These are phyloP conservation scores for Gigaspora rosea DNA, from an alignment of 192 early-diverging fungal genomes.

Conservation along the genomic window DNA sequence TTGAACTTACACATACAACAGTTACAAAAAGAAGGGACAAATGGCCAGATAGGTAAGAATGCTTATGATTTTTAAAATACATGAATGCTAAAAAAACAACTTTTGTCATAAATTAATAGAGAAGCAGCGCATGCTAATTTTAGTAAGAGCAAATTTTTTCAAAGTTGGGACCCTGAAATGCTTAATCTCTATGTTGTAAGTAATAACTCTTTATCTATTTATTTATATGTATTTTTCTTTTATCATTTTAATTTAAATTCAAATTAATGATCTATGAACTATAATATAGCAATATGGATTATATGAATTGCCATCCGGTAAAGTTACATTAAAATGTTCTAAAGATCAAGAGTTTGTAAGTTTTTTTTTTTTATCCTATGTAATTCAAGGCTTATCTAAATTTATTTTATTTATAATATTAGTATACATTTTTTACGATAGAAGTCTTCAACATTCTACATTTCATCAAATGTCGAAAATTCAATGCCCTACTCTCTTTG, in stretches of 20 bases:
- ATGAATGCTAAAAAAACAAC: not conserved
- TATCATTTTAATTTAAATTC: not conserved
- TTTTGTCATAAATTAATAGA: conserved; percentile 25
- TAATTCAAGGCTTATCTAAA: not conserved
- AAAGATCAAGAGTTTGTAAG: conserved; percentile 52
- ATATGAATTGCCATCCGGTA: conserved; percentile 41
- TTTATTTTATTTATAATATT: not conserved
- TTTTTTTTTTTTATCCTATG: not conserved
- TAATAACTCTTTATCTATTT: not conserved
- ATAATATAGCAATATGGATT: conserved; percentile 46
- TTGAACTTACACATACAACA: conserved; percentile 24
- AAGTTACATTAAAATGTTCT: conserved; percentile 46
- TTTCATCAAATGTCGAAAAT: conserved; percentile 38
- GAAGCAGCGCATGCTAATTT: conserved; percentile 33
- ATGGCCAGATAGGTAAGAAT: conserved; percentile 47
- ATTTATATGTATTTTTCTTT: not conserved
- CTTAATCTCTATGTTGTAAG: conserved; percentile 57
- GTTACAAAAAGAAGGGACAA: conserved; percentile 46
- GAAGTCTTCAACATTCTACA: not conserved
- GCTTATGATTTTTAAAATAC: not conserved
- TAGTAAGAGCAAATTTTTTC: conserved; percentile 39
- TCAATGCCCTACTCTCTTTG: conserved; percentile 34
- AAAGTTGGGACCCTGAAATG: conserved; percentile 50
- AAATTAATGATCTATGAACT: not conserved
- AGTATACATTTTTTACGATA: conserved; percentile 29